These are phyloP conservation scores for Pseudopediastrum boryanum DNA, from an alignment of 139 green algal species.

Conservation along the genomic window DNA sequence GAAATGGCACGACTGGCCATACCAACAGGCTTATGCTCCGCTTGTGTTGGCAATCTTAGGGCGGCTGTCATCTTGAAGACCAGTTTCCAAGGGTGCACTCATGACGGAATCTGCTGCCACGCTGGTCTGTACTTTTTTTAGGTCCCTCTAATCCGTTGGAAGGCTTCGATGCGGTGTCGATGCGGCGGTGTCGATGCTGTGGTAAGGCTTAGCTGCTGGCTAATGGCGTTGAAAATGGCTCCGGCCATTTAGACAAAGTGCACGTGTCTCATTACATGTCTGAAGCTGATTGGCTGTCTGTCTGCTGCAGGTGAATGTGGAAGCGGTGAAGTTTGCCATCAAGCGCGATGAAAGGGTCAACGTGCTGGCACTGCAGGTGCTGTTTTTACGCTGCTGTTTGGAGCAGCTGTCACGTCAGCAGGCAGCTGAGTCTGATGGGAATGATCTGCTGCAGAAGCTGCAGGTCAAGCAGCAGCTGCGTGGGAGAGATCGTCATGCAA, in stretches of 20 bases:
- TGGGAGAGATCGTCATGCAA: background rate
- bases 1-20: too few species aligned
- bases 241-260: background rate
- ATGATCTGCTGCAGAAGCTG: slow-evolving; percentile 25
- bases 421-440: background rate
- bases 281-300: background rate
- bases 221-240: background rate
- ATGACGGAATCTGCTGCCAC: too few species aligned
- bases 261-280: background rate
- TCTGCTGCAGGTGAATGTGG: background rate
- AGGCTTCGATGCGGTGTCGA: too few species aligned
- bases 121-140: too few species aligned
- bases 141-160: too few species aligned
- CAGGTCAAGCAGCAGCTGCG: slow-evolving; percentile 20
- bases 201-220: background rate
- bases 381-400: slow-evolving; percentile 17
- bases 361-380: slow-evolving; percentile 6
- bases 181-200: background rate
- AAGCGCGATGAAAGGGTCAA: too few species aligned
- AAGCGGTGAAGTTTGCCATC: too few species aligned
- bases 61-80: too few species aligned
- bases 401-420: slow-evolving; percentile 8
- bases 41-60: too few species aligned
- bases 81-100: too few species aligned
- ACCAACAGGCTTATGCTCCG: too few species aligned